phyloP scores from a whole-genome alignment of 768 basidiomycete species.

The Solioccasus polychromus region DNA sequence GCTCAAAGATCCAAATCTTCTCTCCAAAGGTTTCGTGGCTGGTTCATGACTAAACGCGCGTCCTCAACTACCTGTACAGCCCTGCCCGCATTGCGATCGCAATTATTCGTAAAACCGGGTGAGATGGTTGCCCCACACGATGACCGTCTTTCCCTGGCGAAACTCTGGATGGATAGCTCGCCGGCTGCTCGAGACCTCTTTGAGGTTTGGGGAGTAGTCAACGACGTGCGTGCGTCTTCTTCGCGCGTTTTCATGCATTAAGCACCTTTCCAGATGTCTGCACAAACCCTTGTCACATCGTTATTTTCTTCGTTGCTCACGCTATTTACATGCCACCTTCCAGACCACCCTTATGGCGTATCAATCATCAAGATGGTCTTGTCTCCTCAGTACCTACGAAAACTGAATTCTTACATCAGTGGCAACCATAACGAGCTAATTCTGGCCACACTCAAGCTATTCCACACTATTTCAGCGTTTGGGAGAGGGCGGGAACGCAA shows the following conservation, averaged over 20 bases:
- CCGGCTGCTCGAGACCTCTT: conserved; percentile 63
- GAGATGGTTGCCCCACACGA: conserved; percentile 58
- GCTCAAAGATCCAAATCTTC: conserved; percentile 16
- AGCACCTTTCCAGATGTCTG: conserved; percentile 35
- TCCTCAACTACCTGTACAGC: conserved; percentile 23
- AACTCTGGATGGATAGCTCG: conserved; percentile 58
- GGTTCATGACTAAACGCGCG: not conserved
- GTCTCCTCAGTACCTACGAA: conserved; percentile 50
- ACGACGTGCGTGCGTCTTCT: conserved; percentile 41
- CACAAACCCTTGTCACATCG: conserved; percentile 45
- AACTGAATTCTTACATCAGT: conserved; percentile 60
- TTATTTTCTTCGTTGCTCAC: conserved; percentile 58
- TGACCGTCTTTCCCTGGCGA: conserved; percentile 54
- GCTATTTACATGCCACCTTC: conserved; percentile 65
- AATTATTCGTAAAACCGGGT: conserved; percentile 44
- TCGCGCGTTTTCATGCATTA: not conserved
- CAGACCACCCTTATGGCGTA: conserved; percentile 59
- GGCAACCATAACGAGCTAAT: conserved; percentile 64
- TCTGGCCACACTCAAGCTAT: conserved; percentile 62
- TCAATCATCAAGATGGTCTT: conserved; percentile 63
- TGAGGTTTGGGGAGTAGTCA: conserved; percentile 53
- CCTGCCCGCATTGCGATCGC: conserved; percentile 55
- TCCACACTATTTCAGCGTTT: conserved; percentile 58
- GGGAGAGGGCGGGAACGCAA: conserved; percentile 66
- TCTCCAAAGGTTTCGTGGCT: conserved; percentile 23